Evolutionary conservation across 2,329 filamentous ascomycete species (phyloP).

Genomic region (Calonectria henricotiae): DNA sequence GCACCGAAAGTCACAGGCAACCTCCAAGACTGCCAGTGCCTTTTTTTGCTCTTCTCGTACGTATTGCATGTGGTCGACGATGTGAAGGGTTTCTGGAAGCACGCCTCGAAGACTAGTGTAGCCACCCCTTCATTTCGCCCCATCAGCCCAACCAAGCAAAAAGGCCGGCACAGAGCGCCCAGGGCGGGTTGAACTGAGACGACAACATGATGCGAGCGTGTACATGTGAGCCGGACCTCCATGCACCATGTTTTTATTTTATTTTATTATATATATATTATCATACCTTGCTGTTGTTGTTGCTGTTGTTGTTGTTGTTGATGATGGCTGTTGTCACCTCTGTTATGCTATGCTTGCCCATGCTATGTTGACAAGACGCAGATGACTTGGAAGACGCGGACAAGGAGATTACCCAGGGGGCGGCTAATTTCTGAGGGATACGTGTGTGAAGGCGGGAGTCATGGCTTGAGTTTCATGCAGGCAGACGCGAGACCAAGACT

Average conservation of each 20-base stretch:
- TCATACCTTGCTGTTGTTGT: background rate
- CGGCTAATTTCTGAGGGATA: conserved; percentile 24
- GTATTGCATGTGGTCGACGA: conserved; percentile 28
- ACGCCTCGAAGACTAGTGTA: conserved; percentile 45
- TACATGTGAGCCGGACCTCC: conserved; percentile 22
- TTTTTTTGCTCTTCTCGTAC: conserved; percentile 39
- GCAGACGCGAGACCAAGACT: conserved; percentile 25
- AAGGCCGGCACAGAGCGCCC: conserved; percentile 17
- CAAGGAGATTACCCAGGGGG: conserved; percentile 30
- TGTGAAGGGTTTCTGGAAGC: conserved; percentile 50
- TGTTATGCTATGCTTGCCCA: conserved; percentile 13
- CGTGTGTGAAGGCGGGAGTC: conserved; percentile 14
- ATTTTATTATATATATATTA: too few species aligned
- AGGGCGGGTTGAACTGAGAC: conserved; percentile 33
- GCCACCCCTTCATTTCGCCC: conserved; percentile 45
- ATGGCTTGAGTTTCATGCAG: conserved; percentile 25
- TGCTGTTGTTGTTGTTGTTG: conserved; percentile 26
- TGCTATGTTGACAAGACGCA: conserved; percentile 20
- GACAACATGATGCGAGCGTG: conserved; percentile 17
- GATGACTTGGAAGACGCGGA: conserved; percentile 25
- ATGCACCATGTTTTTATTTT: background rate
- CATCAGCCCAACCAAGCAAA: conserved; percentile 42
- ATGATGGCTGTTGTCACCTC: conserved; percentile 23
- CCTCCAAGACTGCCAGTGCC: conserved; percentile 31
- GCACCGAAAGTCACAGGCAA: conserved; percentile 31